phyloP scores from a whole-genome alignment of 148 eudicot species.

The Diospyros lotus region DNA sequence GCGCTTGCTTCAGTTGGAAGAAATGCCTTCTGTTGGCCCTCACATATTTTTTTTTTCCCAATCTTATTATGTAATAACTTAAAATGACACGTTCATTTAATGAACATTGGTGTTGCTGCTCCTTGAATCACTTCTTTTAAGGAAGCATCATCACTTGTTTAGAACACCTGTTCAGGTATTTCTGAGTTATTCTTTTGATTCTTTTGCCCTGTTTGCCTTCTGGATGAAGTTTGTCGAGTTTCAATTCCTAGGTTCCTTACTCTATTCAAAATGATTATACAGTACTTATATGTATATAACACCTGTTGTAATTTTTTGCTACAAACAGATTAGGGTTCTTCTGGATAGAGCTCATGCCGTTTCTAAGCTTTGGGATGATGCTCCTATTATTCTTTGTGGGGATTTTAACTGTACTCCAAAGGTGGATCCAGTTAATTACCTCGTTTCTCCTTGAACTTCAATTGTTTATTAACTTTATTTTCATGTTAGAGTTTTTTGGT shows the following conservation, averaged over 20 bases:
- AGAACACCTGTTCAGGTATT: background rate
- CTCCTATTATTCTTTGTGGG: constrained; percentile 89
- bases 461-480: background rate
- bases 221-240: background rate
- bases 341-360: constrained; percentile 69
- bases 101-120: background rate
- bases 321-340: constrained; percentile 65
- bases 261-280: background rate
- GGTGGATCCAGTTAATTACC: constrained; percentile 31
- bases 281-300: background rate
- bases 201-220: background rate
- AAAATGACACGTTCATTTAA: background rate
- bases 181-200: background rate
- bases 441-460: constrained; percentile 9
- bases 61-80: background rate
- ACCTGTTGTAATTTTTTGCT: constrained; percentile 6
- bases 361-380: constrained; percentile 90
- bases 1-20: background rate
- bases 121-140: background rate
- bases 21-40: background rate
- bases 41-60: background rate
- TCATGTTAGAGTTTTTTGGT: background rate
- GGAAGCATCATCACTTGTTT: background rate
- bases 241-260: background rate
- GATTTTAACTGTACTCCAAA: constrained; percentile 91